Base-by-base conservation (phyloP, 345 rosid species). In the Abelmoschus esculentus region DNA sequence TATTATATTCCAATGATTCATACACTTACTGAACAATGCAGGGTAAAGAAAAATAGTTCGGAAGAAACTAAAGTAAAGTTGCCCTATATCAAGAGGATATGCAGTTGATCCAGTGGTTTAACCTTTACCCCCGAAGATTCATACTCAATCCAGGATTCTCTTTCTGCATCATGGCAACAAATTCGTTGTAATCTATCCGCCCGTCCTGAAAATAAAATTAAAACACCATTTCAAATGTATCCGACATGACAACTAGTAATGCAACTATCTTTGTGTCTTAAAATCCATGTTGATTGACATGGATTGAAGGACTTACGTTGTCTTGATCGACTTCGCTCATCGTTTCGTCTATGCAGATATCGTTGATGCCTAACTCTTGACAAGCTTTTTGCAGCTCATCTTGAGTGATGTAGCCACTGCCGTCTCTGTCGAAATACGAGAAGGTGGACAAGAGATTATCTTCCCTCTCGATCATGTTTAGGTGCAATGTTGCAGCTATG, bases 321-420 rank as follows among this genome's bases (percentile, higher is more conserved):
- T 90, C 91, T 62, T 85, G 90, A 82, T 90, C 96, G 22, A 81
- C 83, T 82, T 86, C 90, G 56, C 71, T 59, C 53, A 85, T 86
- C 77, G 83, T 81, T 44, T 85, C 95, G 74, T 82, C 86, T 44
- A 85, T n/a, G 76, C 72, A 75, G 34, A 79, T 72, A 58, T 86
- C 87, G 55, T 76, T 13, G 36, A 58, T 5, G 72, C 89, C 90
- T 7, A 87, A 82, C 70, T 87, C 90, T 66, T 83, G 70, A 79
- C 96, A 86, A 70, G 89, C 92, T 70, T 81, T 77, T 73, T 84
- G 87, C 69, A 89, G 83, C 82, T 86, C 91, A 67, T 86, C 90
- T 42, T 76, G 72, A 13, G 96, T 89, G 58, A 89, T 86, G 61
- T 81, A 89, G 58, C 90, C 95, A 29, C 95, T 89, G 11, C 84